Percentiles rank a stretch among this genome's conserved stretches.
Conservation (phyloP, 306 rosid genomes). For the Casuarina cunninghamiana region DNA sequence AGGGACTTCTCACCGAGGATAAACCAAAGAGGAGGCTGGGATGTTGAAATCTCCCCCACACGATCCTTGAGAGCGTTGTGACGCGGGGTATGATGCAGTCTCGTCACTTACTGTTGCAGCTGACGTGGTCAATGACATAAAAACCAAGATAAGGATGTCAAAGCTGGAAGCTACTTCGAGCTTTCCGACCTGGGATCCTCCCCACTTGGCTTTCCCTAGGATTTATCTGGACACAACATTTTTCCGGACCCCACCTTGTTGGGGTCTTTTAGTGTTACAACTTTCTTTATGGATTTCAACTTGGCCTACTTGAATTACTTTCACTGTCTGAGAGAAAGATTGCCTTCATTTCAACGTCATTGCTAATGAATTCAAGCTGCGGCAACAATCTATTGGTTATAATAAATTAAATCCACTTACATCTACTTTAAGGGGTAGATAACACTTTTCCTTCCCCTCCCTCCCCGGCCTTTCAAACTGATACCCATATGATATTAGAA, state of each 20-base stretch:
- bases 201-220: not conserved
- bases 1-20: no score
- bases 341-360: not conserved
- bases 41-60: no score
- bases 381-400: not conserved
- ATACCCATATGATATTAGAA: not conserved
- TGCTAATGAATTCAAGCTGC: not conserved
- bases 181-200: not conserved
- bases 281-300: not conserved
- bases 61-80: no score
- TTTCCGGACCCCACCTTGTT: not conserved
- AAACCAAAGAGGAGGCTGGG: no score
- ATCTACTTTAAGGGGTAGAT: not conserved
- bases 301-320: no score
- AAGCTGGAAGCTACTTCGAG: constrained; percentile 44
- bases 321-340: no score
- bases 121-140: constrained; percentile 37
- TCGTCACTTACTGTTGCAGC: not conserved
- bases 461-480: not conserved
- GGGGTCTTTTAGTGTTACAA: constrained; percentile 4
- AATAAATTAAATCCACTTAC: not conserved
- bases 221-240: not conserved
- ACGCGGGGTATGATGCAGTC: not conserved
- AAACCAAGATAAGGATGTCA: constrained; percentile 8
- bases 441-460: no score